These are phyloP conservation scores for Triticum dicoccoides DNA, from an alignment of 176 grass and related monocot genomes.

Conservation along the genomic window DNA sequence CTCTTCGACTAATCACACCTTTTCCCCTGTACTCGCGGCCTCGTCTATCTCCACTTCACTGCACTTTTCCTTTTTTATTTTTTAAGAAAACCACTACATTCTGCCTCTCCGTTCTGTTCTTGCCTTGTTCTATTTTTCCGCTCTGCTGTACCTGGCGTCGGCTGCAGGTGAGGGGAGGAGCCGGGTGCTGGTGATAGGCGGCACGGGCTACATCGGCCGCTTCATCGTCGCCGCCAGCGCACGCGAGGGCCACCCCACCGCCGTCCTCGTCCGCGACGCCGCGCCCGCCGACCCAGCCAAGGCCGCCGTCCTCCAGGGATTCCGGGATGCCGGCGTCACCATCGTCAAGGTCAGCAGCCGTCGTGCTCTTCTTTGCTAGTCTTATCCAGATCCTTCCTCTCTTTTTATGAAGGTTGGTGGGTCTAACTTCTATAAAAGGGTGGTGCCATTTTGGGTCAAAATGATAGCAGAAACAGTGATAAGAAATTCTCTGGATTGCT, in stretches of 20 bases:
- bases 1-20: neutral
- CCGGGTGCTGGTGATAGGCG: conserved; percentile 57
- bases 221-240: conserved; percentile 44
- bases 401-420: neutral
- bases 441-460: neutral
- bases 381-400: neutral
- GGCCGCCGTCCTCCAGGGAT: conserved; percentile 46
- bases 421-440: neutral
- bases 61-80: neutral
- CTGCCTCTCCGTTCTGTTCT: neutral
- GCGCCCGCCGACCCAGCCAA: conserved; percentile 31
- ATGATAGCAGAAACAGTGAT: neutral
- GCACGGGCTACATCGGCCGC: conserved; percentile 58
- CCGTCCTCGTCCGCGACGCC: conserved; percentile 44
- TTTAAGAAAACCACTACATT: neutral
- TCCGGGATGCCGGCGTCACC: conserved; percentile 43
- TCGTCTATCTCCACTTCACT: neutral
- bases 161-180: conserved; percentile 19
- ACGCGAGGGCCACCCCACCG: conserved; percentile 48
- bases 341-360: conserved; percentile 40
- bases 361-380: neutral
- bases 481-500: neutral
- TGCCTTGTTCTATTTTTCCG: neutral
- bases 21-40: neutral
- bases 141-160: neutral